Evolutionary conservation across 805 yeast genomes (phyloP).

Genomic region (Kodamaea sagamina): DNA sequence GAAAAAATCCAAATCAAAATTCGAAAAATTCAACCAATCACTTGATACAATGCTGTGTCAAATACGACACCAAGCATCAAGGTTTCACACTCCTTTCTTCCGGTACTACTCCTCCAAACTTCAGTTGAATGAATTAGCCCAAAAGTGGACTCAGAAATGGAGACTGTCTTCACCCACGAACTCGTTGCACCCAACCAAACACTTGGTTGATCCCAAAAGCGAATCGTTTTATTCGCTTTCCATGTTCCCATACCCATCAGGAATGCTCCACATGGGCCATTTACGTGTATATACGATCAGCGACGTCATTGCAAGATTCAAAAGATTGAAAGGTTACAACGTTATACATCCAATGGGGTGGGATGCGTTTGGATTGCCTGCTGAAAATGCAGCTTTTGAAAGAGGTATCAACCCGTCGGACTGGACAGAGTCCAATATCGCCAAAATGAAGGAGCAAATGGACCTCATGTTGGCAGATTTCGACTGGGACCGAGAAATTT

Average conservation of each 20-base stretch:
- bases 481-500: slow-evolving; percentile 90
- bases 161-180: slow-evolving; percentile 29
- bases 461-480: slow-evolving; percentile 75
- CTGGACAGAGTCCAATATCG: slow-evolving; percentile 85
- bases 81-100: not conserved
- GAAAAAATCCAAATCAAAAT: too few relatives aligned
- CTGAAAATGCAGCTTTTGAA: slow-evolving; percentile 96
- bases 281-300: slow-evolving; percentile 88
- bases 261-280: slow-evolving; percentile 91
- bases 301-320: slow-evolving; percentile 78
- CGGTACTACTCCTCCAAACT: slow-evolving; percentile 8
- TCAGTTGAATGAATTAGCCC: slow-evolving; percentile 39
- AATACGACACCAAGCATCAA: not conserved
- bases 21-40: too few relatives aligned
- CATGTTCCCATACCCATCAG: slow-evolving; percentile 97
- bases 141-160: slow-evolving; percentile 59
- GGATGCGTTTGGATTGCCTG: slow-evolving; percentile 99
- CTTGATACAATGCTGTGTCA: too few relatives aligned
- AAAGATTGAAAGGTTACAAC: slow-evolving; percentile 70
- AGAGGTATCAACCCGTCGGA: slow-evolving; percentile 71
- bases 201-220: slow-evolving; percentile 15
- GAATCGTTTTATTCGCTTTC: slow-evolving; percentile 65
- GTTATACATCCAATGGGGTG: slow-evolving; percentile 98
- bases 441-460: slow-evolving; percentile 84
- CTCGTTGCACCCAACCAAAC: slow-evolving; percentile 40